Base-by-base conservation (phyloP, 1,139 yeast genomes). In the Geotrichum bryndzae region DNA sequence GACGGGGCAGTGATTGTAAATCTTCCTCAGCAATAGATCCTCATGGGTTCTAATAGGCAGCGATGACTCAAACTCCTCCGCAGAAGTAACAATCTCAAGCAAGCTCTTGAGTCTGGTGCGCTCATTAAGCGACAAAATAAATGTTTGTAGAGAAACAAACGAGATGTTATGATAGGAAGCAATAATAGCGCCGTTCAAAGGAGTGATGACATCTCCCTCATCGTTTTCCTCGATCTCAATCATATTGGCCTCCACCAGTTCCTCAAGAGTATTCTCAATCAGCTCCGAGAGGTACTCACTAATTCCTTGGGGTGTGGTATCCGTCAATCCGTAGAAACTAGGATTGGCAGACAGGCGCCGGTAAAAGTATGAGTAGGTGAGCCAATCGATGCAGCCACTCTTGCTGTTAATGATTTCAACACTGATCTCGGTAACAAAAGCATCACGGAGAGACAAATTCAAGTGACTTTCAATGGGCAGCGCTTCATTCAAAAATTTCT, bases 301-400 rank as follows among this genome's bases (percentile, higher is more conserved):
- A 15, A 94, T 73, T 0, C 95, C 96, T 52, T 82, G 75, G 58
- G 84, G 84, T 0, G 89, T 78, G 1, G 82, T 79, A 65, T 86
- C 89, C 51, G 79, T 78, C 31, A 90, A 82, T 25, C 92, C 97
- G 70, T 95, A 95, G 72, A 83, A 95, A 65, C 96, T 85, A 1
- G 99, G 98, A 71, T 95, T 95, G 54, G 84, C 80, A 62, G 85
- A 87, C 29, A 94, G 73, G 59, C 98, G 78, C 65, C 96, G 79
- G 74, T 90, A 95, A 70, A 91, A 89, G 68, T 85, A 88, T 0
- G 96, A 83, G 73, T 83, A 89, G 0, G 97, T 88, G 52, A 95
- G 71, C 95, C 96, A 90, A 69, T 92, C 97, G 64, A 95, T 83
- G 66, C 96, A 89, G 66, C 89, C 96, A 68, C 92, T 97, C 69